phyloP scores from a whole-genome alignment of 2,329 filamentous ascomycete species.

The Exophiala aquamarina region DNA sequence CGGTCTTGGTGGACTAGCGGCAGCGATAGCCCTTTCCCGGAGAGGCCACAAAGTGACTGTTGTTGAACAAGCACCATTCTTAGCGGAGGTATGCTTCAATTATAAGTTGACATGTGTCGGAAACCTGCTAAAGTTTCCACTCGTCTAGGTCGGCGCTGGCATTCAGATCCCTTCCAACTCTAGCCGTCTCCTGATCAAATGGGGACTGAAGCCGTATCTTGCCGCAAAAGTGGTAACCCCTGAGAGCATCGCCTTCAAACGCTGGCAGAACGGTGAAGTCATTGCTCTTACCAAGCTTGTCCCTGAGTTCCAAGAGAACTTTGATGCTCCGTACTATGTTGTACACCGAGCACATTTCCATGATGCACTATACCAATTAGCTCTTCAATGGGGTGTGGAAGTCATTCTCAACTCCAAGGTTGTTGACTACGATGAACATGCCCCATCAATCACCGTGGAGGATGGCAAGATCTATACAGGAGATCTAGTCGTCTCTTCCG shows the following conservation, averaged over 20 bases:
- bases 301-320: conserved; percentile 20
- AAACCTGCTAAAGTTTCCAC: no score
- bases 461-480: conserved; percentile 31
- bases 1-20: conserved; percentile 32
- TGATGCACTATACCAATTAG: conserved; percentile 19
- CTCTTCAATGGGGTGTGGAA: conserved; percentile 17
- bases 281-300: conserved; percentile 22
- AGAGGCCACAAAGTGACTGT: conserved; percentile 31
- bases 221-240: conserved; percentile 18
- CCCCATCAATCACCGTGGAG: conserved; percentile 31
- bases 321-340: conserved; percentile 23
- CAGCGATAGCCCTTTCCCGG: conserved; percentile 31
- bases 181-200: conserved; percentile 29
- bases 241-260: conserved; percentile 17
- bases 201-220: conserved; percentile 28
- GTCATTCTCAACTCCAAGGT: conserved; percentile 28
- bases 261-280: conserved; percentile 20
- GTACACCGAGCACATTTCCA: conserved; percentile 25
- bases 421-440: conserved; percentile 24
- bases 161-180: conserved; percentile 34
- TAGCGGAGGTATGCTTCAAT: conserved; percentile 16
- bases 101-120: no score
- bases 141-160: conserved; percentile 31
- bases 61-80: conserved; percentile 28
- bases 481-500: conserved; percentile 42